Evolutionary conservation across 179 eudicot species (phyloP), one percentile per base, ranked within the genome.

Genomic region (Spinacia oleracea): DNA sequence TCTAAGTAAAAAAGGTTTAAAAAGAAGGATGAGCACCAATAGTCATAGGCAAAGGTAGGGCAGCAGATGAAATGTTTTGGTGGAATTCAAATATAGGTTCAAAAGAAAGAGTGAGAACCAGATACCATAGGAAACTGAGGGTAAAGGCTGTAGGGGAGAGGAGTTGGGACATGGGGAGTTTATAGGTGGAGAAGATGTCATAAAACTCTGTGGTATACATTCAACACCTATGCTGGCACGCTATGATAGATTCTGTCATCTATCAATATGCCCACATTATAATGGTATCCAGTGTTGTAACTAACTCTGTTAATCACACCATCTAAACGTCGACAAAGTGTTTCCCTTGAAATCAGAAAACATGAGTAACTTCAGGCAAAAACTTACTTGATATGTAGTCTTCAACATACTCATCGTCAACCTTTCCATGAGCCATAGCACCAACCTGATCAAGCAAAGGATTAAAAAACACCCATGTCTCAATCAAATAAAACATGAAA

Each of bases 401-500:
- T 72, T 95, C 97, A 14, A 86, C 93, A 76, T 82, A 90, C 6
- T 89, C 90, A 70, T 85, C 78, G 21, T 88, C 89, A 65, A 95
- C 88, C 87, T 91, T 95, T 82, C 97, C 98, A 87, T 95, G 98
- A 79, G 98, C 90, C 97, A 95, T 95, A 53, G 98, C 97, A 85
- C 98, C 98, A 81, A 95, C 95, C 98, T 95, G 84, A 55, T 81
- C 20, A 45, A 76, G 18, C 83, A 70, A 69, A 70, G 31, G 23
- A 63, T 69, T 73, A 79, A 40, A 35, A 34, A 31, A 70, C 32
- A 25, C 58, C 20, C 23, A n/a, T 46, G 21, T 56, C 29, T 55
- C 18, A 20, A 55, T 51, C 35, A 42, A 53, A 62, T 11, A 29
- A 67, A 53, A 50, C 23, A 56, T 23, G 32, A 43, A 69, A 79